A percentile compares a stretch with the other conserved stretches of the same genome.
These are phyloP conservation scores for Vairimorpha ceranae DNA, from an alignment of 371 early-diverging fungal genomes.

Conservation along the genomic window DNA sequence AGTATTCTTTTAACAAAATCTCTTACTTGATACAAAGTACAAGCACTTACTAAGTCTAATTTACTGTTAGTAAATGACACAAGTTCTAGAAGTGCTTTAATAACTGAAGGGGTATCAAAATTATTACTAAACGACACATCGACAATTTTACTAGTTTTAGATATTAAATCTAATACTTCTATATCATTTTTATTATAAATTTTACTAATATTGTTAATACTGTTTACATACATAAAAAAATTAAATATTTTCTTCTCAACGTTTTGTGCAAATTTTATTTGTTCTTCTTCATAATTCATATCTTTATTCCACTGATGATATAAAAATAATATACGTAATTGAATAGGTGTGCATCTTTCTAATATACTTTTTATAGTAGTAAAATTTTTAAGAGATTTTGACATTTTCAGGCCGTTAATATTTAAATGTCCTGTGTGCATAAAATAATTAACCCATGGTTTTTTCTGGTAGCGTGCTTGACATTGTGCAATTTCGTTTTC, in stretches of 20 bases:
- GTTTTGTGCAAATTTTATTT: constrained; percentile 74
- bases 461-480: constrained; percentile 74
- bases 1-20: constrained; percentile 43
- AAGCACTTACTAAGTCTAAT: not conserved
- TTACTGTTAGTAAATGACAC: constrained; percentile 69
- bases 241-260: constrained; percentile 70
- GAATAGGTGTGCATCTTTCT: constrained; percentile 71
- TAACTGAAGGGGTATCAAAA: constrained; percentile 77
- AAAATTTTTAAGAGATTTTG: constrained; percentile 96
- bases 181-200: constrained; percentile 8
- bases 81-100: constrained; percentile 72
- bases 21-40: constrained; percentile 20
- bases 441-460: constrained; percentile 93
- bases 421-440: constrained; percentile 95
- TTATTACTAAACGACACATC: constrained; percentile 82
- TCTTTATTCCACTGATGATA: constrained; percentile 78
- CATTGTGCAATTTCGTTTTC: constrained; percentile 94
- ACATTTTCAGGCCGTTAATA: constrained; percentile 96
- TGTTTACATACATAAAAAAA: constrained; percentile 65
- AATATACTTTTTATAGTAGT: constrained; percentile 83
- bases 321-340: constrained; percentile 85
- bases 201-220: constrained; percentile 52
- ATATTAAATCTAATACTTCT: constrained; percentile 10
- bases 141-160: constrained; percentile 58
- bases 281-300: constrained; percentile 75